Percentiles rank a stretch among this genome's conserved stretches.
phyloP scores from a whole-genome alignment of 2,329 filamentous ascomycete species.

The Penicillium fuscoglaucum region DNA sequence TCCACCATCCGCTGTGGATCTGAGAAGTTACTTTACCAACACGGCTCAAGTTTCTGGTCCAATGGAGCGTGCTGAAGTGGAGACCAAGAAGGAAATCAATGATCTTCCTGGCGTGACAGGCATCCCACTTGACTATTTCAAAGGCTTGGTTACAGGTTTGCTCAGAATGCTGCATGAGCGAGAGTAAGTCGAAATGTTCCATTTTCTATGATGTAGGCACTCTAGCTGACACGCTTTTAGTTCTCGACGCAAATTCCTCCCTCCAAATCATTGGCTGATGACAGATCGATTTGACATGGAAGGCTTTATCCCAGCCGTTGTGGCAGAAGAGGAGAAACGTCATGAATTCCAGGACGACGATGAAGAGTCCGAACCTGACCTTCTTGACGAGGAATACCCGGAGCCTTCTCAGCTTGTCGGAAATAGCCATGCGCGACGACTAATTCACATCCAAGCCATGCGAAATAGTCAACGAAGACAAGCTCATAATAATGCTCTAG shows the following conservation, averaged over 20 bases:
- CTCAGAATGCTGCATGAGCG: slow-evolving; percentile 88
- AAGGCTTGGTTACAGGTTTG: slow-evolving; percentile 74
- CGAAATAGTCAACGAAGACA: slow-evolving; percentile 65
- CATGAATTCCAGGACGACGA: slow-evolving; percentile 67
- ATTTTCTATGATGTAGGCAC: neutral
- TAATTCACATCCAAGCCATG: slow-evolving; percentile 62
- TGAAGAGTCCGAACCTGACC: slow-evolving; percentile 56
- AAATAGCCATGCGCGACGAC: slow-evolving; percentile 62
- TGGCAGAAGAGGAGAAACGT: slow-evolving; percentile 77
- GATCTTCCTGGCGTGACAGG: slow-evolving; percentile 65
- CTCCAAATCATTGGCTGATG: slow-evolving; percentile 91
- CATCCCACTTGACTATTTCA: slow-evolving; percentile 75
- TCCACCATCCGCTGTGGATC: slow-evolving; percentile 41
- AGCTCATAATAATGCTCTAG: slow-evolving; percentile 69
- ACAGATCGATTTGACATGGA: slow-evolving; percentile 83
- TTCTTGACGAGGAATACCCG: slow-evolving; percentile 40
- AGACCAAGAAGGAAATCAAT: slow-evolving; percentile 43
- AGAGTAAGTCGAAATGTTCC: slow-evolving; percentile 53
- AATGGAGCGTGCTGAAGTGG: slow-evolving; percentile 32
- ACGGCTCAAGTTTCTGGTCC: slow-evolving; percentile 23
- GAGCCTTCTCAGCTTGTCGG: slow-evolving; percentile 50
- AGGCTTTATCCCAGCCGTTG: slow-evolving; percentile 80
- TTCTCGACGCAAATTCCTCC: slow-evolving; percentile 81
- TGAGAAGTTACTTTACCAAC: slow-evolving; percentile 50
- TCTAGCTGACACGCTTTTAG: slow-evolving; percentile 25